A percentile compares a stretch with the other conserved stretches of the same genome.
These are phyloP conservation scores for Monosporascus ibericus DNA, from an alignment of 2,329 filamentous ascomycete species.

Conservation along the genomic window DNA sequence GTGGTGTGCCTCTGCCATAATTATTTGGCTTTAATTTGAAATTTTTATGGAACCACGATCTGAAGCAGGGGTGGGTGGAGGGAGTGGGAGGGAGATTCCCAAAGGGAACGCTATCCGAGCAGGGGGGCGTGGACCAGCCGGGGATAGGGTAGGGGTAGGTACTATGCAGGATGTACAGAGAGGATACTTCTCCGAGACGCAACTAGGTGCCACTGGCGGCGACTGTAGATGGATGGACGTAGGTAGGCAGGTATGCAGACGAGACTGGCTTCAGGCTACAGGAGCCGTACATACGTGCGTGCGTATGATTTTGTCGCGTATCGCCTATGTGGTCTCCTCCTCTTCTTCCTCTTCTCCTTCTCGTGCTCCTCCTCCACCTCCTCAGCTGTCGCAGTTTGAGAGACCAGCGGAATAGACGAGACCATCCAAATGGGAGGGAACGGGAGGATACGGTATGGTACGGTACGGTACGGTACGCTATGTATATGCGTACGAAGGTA, in stretches of 20 bases:
- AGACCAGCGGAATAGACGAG: too few relatives aligned
- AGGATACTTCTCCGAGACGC: too few relatives aligned
- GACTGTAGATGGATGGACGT: slow-evolving; percentile 1
- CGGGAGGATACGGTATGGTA: too few relatives aligned
- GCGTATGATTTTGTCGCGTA: neutral
- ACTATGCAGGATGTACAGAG: slow-evolving; percentile 2
- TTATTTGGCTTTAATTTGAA: slow-evolving; percentile 32
- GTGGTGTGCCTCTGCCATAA: slow-evolving; percentile 29
- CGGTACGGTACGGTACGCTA: too few relatives aligned
- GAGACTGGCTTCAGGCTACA: neutral
- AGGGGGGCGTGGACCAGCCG: slow-evolving; percentile 20
- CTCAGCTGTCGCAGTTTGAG: too few relatives aligned
- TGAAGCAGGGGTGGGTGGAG: slow-evolving; percentile 26
- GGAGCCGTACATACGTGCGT: neutral
- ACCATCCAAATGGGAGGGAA: too few relatives aligned
- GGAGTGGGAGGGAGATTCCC: slow-evolving; percentile 18
- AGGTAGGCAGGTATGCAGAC: slow-evolving; percentile 1
- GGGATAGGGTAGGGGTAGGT: slow-evolving; percentile 20
- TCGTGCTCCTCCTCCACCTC: too few relatives aligned
- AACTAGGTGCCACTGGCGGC: too few relatives aligned
- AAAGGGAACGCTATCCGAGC: slow-evolving; percentile 26
- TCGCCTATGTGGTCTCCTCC: too few relatives aligned
- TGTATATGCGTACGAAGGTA: too few relatives aligned
- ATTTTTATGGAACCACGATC: slow-evolving; percentile 27
- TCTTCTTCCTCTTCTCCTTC: too few relatives aligned